phyloP scores from a whole-genome alignment of 495 filamentous ascomycete genomes.

The Neurospora sp. region DNA sequence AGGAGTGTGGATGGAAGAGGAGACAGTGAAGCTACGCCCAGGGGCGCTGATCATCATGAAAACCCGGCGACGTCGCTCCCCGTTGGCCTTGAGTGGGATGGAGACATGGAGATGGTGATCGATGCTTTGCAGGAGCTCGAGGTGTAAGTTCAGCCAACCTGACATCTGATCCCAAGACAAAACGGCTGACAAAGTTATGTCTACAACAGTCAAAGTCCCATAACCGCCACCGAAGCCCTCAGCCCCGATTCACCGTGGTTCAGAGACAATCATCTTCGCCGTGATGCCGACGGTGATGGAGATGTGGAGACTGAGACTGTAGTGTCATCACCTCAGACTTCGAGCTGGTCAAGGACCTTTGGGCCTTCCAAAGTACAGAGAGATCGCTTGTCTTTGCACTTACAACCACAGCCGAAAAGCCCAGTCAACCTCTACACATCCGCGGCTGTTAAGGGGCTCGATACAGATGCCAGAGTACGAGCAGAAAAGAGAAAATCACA shows the following conservation, averaged over 20 bases:
- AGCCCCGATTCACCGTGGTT: conserved; percentile 14
- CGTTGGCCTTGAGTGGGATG: conserved; percentile 7
- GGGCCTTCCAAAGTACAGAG: background rate
- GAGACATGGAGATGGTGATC: conserved; percentile 13
- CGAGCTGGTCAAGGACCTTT: conserved; percentile 8
- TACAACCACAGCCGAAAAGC: background rate
- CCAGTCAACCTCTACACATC: background rate
- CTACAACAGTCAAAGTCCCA: conserved; percentile 11
- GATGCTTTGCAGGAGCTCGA: conserved; percentile 14
- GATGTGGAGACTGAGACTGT: conserved; percentile 12
- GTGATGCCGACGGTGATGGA: background rate
- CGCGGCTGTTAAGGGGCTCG: background rate
- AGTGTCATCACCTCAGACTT: conserved; percentile 8
- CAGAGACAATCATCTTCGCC: background rate
- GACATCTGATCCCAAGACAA: background rate
- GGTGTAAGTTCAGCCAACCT: background rate
- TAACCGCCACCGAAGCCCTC: conserved; percentile 5
- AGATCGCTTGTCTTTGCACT: background rate
- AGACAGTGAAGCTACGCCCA: background rate
- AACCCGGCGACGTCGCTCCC: background rate
- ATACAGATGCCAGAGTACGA: background rate
- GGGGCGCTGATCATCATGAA: background rate
- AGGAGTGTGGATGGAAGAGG: background rate
- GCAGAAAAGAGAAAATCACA: background rate
- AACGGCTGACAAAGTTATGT: background rate